Percentiles rank a stretch among this genome's conserved stretches.
phyloP scores from a whole-genome alignment of 2,329 filamentous ascomycete genomes.

The Monilinia laxa region DNA sequence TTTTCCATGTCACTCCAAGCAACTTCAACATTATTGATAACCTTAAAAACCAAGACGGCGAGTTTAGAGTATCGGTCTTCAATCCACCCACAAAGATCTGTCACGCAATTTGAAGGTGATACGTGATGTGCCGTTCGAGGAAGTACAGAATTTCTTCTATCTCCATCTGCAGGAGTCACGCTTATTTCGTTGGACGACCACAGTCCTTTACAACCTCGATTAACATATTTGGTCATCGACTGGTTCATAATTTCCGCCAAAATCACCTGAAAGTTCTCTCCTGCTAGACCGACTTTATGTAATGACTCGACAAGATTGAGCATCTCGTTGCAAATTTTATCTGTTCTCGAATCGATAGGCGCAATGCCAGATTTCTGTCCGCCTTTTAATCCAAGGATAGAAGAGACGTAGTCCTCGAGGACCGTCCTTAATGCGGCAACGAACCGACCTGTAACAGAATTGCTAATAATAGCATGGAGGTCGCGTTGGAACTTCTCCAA shows the following conservation, averaged over 20 bases:
- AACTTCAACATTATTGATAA: slow-evolving; percentile 41
- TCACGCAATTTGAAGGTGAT: slow-evolving; percentile 54
- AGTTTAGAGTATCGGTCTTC: slow-evolving; percentile 65
- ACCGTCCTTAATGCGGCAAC: slow-evolving; percentile 55
- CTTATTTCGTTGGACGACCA: slow-evolving; percentile 46
- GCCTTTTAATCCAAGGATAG: slow-evolving; percentile 45
- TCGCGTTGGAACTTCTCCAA: slow-evolving; percentile 58
- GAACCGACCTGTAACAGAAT: slow-evolving; percentile 57
- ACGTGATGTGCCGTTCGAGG: slow-evolving; percentile 40
- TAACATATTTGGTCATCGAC: slow-evolving; percentile 63
- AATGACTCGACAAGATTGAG: slow-evolving; percentile 58
- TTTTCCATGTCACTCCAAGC: slow-evolving; percentile 59
- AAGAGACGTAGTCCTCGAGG: slow-evolving; percentile 52
- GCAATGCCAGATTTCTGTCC: slow-evolving; percentile 1
- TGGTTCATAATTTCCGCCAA: slow-evolving; percentile 70
- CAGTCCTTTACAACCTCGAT: slow-evolving; percentile 59
- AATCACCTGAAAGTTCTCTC: slow-evolving; percentile 66
- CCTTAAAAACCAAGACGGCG: slow-evolving; percentile 58
- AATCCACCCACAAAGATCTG: slow-evolving; percentile 64
- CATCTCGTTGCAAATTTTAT: slow-evolving; percentile 51
- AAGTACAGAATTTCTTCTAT: slow-evolving; percentile 33
- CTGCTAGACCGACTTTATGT: slow-evolving; percentile 64
- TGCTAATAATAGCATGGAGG: slow-evolving; percentile 63
- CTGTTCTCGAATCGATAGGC: slow-evolving; percentile 28
- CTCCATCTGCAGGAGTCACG: slow-evolving; percentile 6